Base-by-base conservation (phyloP, 2,329 filamentous ascomycete species). In the Paraconiothyrium brasiliense region DNA sequence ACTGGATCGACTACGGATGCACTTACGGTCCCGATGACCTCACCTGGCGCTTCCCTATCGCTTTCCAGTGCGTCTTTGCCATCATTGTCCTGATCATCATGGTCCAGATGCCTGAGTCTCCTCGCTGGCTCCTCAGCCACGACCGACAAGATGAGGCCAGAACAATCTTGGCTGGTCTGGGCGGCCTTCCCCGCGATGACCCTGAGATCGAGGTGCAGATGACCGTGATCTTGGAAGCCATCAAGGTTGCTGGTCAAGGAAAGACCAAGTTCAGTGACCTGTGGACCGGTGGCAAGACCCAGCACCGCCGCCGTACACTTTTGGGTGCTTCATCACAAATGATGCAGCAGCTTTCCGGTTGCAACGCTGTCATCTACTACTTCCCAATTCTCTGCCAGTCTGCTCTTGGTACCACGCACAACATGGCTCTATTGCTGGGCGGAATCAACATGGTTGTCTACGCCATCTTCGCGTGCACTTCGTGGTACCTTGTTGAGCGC, bases 401-500 rank as follows among this genome's bases (percentile, higher is more conserved):
- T n/a, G 88, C 85, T 3, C 86, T 91, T 62, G 83, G 84, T 61
- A 65, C 76, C 48, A 60, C 64, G 35, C 72, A 79, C 56, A 82
- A 82, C 55, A 69, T 83, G 62, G 78, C 81, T 1, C 70, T 84
- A 10, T 73, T 83, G n/a, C 70, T 83, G 4, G 80, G 79, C 56
- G 81, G 81, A 57, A 78, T 86, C 46, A 85, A 86, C 77, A 85
- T 86, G 84, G 76, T 85, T 39, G 80, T 86, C 27, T 86, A 86
- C 71, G 73, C 83, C 57, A 80, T 86, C 63, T 86, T 86, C 63
- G 85, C 86, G 1, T 84, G 83, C 0, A 79, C 85, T 1, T 89
- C 89, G 2, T 86, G 88, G 86, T 87, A 87, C 73, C 77, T 87
- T 51, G 86, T 91, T 48, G 89, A 91, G 76, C 85, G 86, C 3